Evolutionary conservation across 306 rosid species (phyloP).

Genomic region (Hylodesmum podocarpum): DNA sequence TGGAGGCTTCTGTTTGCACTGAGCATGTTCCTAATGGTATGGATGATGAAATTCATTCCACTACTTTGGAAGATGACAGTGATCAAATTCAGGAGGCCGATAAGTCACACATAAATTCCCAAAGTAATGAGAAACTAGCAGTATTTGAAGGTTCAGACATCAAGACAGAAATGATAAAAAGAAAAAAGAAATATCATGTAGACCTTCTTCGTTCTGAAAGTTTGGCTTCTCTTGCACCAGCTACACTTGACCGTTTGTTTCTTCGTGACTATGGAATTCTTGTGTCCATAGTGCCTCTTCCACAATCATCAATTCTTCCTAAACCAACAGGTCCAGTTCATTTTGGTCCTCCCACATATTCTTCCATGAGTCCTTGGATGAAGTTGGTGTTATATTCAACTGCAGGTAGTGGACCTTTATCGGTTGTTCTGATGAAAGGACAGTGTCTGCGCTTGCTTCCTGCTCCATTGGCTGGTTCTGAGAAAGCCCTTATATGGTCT

Average conservation of each 20-base stretch:
- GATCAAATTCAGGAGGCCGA: constrained; percentile 38
- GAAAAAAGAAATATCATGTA: constrained; percentile 72
- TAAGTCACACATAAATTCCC: constrained; percentile 37
- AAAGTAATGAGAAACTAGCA: constrained; percentile 42
- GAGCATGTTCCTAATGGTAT: constrained; percentile 41
- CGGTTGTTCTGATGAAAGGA: constrained; percentile 94
- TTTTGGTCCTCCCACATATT: constrained; percentile 95
- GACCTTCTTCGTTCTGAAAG: constrained; percentile 96
- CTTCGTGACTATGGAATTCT: constrained; percentile 91
- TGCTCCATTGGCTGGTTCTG: constrained; percentile 92
- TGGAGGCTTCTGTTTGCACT: constrained; percentile 41
- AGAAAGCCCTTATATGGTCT: constrained; percentile 95
- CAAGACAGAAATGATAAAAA: constrained; percentile 56
- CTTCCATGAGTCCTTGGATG: constrained; percentile 98
- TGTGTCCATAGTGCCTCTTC: constrained; percentile 92
- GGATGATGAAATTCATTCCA: constrained; percentile 44
- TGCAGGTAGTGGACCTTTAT: constrained; percentile 76
- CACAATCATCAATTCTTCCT: constrained; percentile 88
- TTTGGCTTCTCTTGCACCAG: constrained; percentile 90
- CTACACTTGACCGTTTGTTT: constrained; percentile 79
- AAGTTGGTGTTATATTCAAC: constrained; percentile 86
- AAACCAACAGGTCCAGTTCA: constrained; percentile 78
- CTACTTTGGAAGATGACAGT: constrained; percentile 39
- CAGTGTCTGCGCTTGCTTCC: constrained; percentile 92
- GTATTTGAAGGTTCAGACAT: constrained; percentile 51